Evolutionary conservation across 1,139 yeast genomes (phyloP), one percentile per base, ranked within the genome.

Genomic region (Scheffersomyces quercinus): DNA sequence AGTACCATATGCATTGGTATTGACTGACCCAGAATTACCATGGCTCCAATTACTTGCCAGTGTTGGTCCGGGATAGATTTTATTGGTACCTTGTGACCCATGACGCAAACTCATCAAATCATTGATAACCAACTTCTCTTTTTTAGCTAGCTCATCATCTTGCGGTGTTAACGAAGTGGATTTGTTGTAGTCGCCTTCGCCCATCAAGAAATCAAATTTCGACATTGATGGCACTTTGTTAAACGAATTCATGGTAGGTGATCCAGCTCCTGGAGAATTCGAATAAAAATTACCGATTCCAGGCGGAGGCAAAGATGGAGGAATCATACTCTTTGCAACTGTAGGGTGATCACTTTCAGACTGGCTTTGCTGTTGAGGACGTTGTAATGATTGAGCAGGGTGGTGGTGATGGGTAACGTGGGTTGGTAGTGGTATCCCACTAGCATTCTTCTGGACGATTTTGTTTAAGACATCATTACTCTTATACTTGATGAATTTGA

Each of bases 401-500:
- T 39, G 39, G 16, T 39, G 38, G 15, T 37, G 43, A 12, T 40
- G 43, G 4, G 39, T 36, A 9, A 40, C 36, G 11, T 38, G 37
- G 4, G 34, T 8, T 9, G 44, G 36, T 39, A 36, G 26, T 5
- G 29, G 37, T 13, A 20, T 14, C 9, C 15, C 20, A 10, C 26
- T 12, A 11, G 29, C 28, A n/a, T 41, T 45, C 13, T 38, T 42
- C 38, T 41, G 46, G 4, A 41, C 44, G 1, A 42, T 42, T 29
- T 40, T 33, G 15, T 12, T 42, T 11, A 41, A 29, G 10, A 59
- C 51, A 38, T 45, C 43, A 20, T 55, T 52, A 36, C 60, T 64
- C 49, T 72, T 74, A 53, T 74, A 73, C 56, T 72, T 67, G 44
- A 75, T 60, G 51, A 68, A 73, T 50, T 74, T 73, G 50, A 74